A percentile compares a stretch with the other conserved stretches of the same genome.
phyloP scores from a whole-genome alignment of 164 flowering plant species.

The Santalum album region DNA sequence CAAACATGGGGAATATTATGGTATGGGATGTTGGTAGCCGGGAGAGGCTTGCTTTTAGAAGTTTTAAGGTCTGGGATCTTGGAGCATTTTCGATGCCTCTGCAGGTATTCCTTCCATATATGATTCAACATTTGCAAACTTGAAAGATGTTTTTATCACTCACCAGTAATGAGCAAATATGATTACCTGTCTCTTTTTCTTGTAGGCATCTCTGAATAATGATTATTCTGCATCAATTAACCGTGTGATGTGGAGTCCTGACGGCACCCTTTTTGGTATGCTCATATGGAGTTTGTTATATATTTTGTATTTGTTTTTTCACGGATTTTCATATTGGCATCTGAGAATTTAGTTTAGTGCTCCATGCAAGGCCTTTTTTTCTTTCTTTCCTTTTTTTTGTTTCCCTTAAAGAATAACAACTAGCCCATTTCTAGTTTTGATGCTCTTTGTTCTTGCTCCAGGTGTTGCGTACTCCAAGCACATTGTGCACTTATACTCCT shows the following conservation, averaged over 20 bases:
- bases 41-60: constrained; percentile 58
- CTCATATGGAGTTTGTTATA: background rate
- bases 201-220: background rate
- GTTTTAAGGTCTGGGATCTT: constrained; percentile 69
- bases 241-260: constrained; percentile 80
- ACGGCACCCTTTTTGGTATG: constrained; percentile 13
- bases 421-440: background rate
- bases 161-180: too few relatives aligned
- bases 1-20: constrained; percentile 54
- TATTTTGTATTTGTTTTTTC: background rate
- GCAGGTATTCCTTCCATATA: too few relatives aligned
- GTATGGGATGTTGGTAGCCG: constrained; percentile 64
- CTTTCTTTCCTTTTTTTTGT: too few relatives aligned
- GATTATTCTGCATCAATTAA: background rate
- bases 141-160: too few relatives aligned
- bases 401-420: background rate
- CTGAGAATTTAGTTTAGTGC: too few relatives aligned
- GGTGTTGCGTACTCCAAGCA: constrained; percentile 59
- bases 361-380: too few relatives aligned
- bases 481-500: constrained; percentile 67
- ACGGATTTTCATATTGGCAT: too few relatives aligned
- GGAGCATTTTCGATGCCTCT: constrained; percentile 32
- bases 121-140: too few relatives aligned
- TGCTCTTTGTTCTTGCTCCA: background rate
- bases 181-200: background rate